Conservation (phyloP, 495 filamentous ascomycete species). For the Penicillium atrosanguineum region DNA sequence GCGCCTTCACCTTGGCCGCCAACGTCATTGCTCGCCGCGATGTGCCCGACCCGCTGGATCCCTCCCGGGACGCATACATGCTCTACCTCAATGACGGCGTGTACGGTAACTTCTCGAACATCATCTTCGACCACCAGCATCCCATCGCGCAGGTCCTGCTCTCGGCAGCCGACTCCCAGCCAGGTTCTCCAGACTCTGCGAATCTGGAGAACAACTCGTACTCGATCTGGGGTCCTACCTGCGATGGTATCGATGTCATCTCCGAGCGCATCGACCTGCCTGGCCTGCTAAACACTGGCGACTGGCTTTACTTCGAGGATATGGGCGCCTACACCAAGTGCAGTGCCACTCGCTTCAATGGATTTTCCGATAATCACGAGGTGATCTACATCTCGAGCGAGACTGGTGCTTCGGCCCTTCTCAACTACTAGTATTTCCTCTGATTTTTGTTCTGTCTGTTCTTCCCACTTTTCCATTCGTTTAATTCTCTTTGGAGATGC, state of each 20-base stretch:
- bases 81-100: conserved; percentile 94
- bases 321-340: conserved; percentile 99
- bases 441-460: conserved; percentile 3
- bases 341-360: conserved; percentile 96
- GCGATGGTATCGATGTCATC: conserved; percentile 95
- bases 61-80: conserved; percentile 74
- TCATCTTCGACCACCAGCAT: conserved; percentile 98
- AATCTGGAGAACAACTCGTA: conserved; percentile 56
- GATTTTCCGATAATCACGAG: conserved; percentile 90
- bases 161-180: conserved; percentile 43
- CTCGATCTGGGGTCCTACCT: conserved; percentile 97
- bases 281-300: conserved; percentile 77
- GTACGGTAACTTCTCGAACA: conserved; percentile 97
- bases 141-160: conserved; percentile 79
- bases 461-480: neutral
- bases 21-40: conserved; percentile 95
- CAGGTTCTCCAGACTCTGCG: conserved; percentile 49
- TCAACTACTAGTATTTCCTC: conserved; percentile 46
- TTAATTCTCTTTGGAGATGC: conserved; percentile 2
- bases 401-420: conserved; percentile 74
- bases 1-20: conserved; percentile 89
- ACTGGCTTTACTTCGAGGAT: conserved; percentile 97
- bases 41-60: conserved; percentile 58
- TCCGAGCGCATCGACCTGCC: conserved; percentile 69
- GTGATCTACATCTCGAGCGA: conserved; percentile 94